Percentiles rank a stretch among this genome's conserved stretches.
Evolutionary conservation across 2,329 filamentous ascomycete species (phyloP).

Genomic region (Aspergillus melleus): DNA sequence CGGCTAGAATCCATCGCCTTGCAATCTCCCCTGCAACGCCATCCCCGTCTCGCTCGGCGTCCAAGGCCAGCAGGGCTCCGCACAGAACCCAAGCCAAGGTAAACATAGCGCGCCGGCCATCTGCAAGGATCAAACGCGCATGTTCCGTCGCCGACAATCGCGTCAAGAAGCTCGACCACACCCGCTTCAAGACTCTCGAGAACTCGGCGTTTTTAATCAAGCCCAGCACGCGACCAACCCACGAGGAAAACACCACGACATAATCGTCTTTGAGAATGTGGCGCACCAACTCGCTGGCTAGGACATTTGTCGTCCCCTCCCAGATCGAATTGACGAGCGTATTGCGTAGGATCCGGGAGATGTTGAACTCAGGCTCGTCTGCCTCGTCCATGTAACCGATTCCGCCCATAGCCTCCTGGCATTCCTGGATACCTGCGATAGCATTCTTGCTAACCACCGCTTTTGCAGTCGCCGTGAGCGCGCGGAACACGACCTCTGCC

Average conservation of each 20-base stretch:
- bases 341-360: conserved; percentile 67
- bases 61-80: conserved; percentile 37
- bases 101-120: conserved; percentile 37
- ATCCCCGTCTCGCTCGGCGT: conserved; percentile 38
- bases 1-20: conserved; percentile 36
- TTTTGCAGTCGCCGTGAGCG: conserved; percentile 33
- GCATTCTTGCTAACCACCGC: conserved; percentile 38
- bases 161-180: conserved; percentile 20
- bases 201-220: conserved; percentile 13
- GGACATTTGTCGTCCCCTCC: conserved; percentile 72
- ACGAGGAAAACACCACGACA: conserved; percentile 32
- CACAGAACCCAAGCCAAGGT: conserved; percentile 39
- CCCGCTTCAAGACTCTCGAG: conserved; percentile 8
- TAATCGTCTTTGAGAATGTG: conserved; percentile 27
- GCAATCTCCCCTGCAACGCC: conserved; percentile 36
- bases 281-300: conserved; percentile 56
- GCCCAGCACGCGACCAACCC: conserved; percentile 43
- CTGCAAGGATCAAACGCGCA: conserved; percentile 24
- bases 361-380: conserved; percentile 62
- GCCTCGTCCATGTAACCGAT: conserved; percentile 42
- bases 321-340: conserved; percentile 59
- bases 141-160: conserved; percentile 16
- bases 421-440: conserved; percentile 35
- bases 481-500: conserved; percentile 28
- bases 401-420: conserved; percentile 40